Evolutionary conservation across 148 eudicot species (phyloP).

Genomic region (Silene conica): DNA sequence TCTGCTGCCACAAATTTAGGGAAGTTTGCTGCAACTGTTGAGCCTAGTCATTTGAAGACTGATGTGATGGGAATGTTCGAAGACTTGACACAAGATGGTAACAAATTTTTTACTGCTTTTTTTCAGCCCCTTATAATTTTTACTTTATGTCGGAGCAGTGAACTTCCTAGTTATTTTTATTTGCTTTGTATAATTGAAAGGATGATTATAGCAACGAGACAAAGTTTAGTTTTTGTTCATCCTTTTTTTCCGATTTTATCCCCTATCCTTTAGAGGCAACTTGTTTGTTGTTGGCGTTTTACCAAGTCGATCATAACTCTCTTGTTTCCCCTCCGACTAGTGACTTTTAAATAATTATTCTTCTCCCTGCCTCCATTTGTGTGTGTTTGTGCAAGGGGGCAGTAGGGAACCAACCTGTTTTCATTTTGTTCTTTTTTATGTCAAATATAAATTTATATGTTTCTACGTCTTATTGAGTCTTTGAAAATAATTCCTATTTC

Average conservation of each 20-base stretch:
- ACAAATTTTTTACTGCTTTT: slow-evolving; percentile 5
- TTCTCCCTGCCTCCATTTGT: neutral
- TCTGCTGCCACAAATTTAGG: slow-evolving; percentile 97
- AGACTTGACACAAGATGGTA: slow-evolving; percentile 94
- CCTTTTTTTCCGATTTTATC: too few species aligned
- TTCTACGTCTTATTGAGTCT: neutral
- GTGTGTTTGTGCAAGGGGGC: neutral
- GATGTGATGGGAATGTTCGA: slow-evolving; percentile 90
- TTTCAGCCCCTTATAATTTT: neutral
- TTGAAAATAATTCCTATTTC: neutral
- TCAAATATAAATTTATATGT: neutral
- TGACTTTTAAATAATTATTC: too few species aligned
- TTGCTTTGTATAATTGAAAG: neutral
- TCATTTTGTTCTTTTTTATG: too few species aligned
- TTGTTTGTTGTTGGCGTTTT: too few species aligned
- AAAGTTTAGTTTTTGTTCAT: neutral
- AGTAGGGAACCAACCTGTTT: neutral
- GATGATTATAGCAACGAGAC: neutral
- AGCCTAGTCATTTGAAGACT: slow-evolving; percentile 71
- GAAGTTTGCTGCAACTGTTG: slow-evolving; percentile 94
- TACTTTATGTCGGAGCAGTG: neutral
- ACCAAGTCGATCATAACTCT: too few species aligned
- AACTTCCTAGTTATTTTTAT: neutral
- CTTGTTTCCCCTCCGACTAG: too few species aligned
- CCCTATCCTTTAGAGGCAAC: too few species aligned